A percentile compares a stretch with the other conserved stretches of the same genome.
These are phyloP conservation scores for Ceratocystis diversiconidia DNA, from an alignment of 2,329 filamentous ascomycete species.

Conservation along the genomic window DNA sequence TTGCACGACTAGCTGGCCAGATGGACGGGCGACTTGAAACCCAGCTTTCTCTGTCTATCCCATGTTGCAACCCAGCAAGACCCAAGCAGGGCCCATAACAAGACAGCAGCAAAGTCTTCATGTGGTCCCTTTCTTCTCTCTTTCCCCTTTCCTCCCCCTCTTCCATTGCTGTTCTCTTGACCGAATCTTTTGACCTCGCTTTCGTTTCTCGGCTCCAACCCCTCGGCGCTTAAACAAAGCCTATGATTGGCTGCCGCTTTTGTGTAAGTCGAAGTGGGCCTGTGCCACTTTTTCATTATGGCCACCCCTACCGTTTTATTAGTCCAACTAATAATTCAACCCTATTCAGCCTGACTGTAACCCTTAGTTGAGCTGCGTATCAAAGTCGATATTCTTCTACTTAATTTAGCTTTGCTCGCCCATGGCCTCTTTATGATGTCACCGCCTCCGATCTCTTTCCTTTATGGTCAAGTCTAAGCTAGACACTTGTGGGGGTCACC, in stretches of 20 bases:
- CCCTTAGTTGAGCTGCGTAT: not conserved
- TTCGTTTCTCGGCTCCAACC: constrained; percentile 5
- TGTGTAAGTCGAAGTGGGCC: constrained; percentile 9
- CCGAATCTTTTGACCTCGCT: not conserved
- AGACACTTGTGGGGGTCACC: not conserved
- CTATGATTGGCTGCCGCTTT: constrained; percentile 1
- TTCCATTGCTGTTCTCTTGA: not conserved
- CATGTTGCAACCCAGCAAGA: too few relatives aligned
- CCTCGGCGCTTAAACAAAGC: not conserved
- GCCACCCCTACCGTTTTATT: not conserved
- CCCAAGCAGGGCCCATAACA: too few relatives aligned
- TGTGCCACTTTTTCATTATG: not conserved
- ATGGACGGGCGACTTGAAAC: too few relatives aligned
- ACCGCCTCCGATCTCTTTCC: not conserved
- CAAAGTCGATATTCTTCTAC: not conserved
- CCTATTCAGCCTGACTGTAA: not conserved
- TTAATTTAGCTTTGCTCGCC: too few relatives aligned
- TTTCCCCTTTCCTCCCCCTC: not conserved
- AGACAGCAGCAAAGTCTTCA: too few relatives aligned
- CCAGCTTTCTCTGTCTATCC: too few relatives aligned
- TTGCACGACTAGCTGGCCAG: too few relatives aligned
- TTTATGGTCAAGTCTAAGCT: not conserved
- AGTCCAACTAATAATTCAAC: not conserved
- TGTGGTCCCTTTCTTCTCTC: not conserved
- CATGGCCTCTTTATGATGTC: not conserved